Evolutionary conservation across 495 filamentous ascomycete genomes (phyloP).

Genomic region (Rostrohypoxylon terebratum): DNA sequence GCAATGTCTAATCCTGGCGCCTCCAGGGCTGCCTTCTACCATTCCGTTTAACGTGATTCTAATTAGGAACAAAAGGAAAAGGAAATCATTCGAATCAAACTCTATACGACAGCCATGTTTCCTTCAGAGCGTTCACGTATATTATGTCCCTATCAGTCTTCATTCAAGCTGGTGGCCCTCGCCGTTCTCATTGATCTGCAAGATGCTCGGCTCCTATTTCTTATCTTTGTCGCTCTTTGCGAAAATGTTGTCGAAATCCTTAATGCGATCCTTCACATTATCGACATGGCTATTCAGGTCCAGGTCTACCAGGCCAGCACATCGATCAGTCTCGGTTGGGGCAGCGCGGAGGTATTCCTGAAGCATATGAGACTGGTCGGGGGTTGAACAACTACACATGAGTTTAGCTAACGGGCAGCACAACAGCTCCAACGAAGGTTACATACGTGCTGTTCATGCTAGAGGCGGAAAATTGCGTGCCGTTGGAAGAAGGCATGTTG

Average conservation of each 20-base stretch:
- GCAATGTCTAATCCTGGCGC: too few species aligned
- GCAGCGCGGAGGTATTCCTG: slow-evolving; percentile 7
- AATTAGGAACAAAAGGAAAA: neutral
- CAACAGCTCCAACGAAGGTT: neutral
- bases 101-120: neutral
- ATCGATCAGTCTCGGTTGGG: neutral
- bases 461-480: neutral
- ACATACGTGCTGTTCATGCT: neutral
- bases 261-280: neutral
- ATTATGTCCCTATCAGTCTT: neutral
- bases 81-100: neutral
- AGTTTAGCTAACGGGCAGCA: neutral
- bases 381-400: neutral
- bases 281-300: neutral
- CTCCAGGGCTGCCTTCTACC: too few species aligned
- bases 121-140: neutral
- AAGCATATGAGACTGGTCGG: neutral
- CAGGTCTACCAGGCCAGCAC: neutral
- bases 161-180: neutral
- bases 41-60: neutral
- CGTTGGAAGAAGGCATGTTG: neutral
- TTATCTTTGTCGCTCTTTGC: neutral
- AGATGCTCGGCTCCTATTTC: neutral
- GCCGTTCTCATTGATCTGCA: neutral
- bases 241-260: neutral